Evolutionary conservation across 2,329 filamentous ascomycete genomes (phyloP).

Genomic region (Fusarium chlamydosporum): DNA sequence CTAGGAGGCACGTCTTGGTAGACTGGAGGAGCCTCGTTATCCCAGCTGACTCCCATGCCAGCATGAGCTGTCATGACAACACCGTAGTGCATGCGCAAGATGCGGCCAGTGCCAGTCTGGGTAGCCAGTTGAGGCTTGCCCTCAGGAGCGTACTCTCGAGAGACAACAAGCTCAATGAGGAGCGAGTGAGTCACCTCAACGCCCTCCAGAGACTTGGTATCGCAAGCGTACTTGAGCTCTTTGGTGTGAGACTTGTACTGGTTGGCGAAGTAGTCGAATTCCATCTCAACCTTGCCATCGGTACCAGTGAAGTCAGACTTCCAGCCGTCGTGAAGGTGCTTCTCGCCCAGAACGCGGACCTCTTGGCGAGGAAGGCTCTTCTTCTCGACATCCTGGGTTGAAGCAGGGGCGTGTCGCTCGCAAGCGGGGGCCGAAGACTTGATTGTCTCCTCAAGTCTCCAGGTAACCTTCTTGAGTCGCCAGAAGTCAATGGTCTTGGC

Average conservation of each 20-base stretch:
- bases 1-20: conserved; percentile 94
- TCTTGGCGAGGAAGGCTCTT: conserved; percentile 83
- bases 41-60: conserved; percentile 94
- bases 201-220: conserved; percentile 80
- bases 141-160: conserved; percentile 86
- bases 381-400: conserved; percentile 53
- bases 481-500: conserved; percentile 82
- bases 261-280: conserved; percentile 74
- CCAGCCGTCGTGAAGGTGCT: conserved; percentile 89
- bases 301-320: conserved; percentile 75
- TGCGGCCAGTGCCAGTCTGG: conserved; percentile 89
- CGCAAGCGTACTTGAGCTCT: conserved; percentile 77
- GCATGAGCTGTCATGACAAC: conserved; percentile 84
- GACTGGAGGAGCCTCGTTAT: conserved; percentile 92
- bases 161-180: conserved; percentile 92
- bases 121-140: conserved; percentile 77
- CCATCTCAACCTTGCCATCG: conserved; percentile 78
- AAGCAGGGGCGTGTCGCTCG: conserved; percentile 74
- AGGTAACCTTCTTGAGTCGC: conserved; percentile 91
- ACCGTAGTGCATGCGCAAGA: conserved; percentile 92
- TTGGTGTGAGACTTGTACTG: conserved; percentile 62
- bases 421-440: conserved; percentile 86
- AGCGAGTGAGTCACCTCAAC: conserved; percentile 87
- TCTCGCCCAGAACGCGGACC: conserved; percentile 81
- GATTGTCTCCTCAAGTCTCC: conserved; percentile 91